phyloP scores from a whole-genome alignment of 371 early-diverging fungal genomes.

The Amoeboaphelidium protococcarum region DNA sequence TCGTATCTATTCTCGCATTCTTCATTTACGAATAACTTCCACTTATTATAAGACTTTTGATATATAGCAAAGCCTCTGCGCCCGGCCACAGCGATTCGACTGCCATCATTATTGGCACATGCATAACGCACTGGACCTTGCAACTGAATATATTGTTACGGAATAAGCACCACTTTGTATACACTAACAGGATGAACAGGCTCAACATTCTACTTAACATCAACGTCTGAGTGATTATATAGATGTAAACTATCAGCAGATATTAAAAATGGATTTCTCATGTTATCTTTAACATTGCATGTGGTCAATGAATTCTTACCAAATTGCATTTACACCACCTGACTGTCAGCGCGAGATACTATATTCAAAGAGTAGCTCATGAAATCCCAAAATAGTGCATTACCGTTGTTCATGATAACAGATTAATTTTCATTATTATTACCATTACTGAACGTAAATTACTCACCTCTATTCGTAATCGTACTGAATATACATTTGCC shows the following conservation, averaged over 20 bases:
- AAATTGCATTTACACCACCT: not conserved
- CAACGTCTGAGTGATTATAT: not conserved
- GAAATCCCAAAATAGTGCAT: no score
- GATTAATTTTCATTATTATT: no score
- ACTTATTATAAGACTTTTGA: not conserved
- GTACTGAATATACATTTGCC: constrained; percentile 36
- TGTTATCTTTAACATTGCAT: not conserved
- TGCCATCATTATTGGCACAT: not conserved
- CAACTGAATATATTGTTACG: not conserved
- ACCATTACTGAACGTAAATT: no score
- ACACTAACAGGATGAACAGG: not conserved
- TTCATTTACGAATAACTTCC: not conserved
- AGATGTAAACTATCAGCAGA: not conserved
- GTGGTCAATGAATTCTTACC: not conserved
- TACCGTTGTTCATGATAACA: no score
- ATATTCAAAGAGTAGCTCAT: no score
- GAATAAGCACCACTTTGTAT: not conserved
- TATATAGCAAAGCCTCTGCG: not conserved
- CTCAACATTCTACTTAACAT: not conserved
- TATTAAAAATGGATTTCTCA: not conserved
- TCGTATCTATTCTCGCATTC: not conserved
- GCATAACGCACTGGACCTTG: not conserved
- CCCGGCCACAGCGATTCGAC: not conserved
- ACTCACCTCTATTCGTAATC: no score
- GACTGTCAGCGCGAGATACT: no score